Base-by-base conservation (phyloP, 2,329 filamentous ascomycete genomes). In the Whalleya microplaca region DNA sequence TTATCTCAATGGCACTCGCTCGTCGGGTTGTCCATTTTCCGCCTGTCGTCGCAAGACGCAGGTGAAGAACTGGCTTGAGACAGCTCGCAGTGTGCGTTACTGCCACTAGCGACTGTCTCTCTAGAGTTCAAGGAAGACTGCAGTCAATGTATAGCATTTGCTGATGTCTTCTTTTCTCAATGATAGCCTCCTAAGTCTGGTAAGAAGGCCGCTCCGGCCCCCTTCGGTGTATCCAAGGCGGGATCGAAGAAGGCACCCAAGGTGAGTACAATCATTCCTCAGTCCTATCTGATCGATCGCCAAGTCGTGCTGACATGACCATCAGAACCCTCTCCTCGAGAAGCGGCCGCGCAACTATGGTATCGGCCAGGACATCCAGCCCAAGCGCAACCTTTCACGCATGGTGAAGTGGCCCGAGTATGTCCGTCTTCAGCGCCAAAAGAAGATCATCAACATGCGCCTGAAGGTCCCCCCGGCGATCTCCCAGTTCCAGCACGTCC, bases 371-470 rank as follows among this genome's bases (percentile, higher is more conserved):
- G 94, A 97, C 82, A 92, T 98, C 81, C 95, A 98, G 84, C 93
- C 94, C 73, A 87, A 86, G 77, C 91, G 93, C 77, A 98, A 99
- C 85, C 86, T 96, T 64, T 92, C 90, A 72, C 92, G 92, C 79
- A 97, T 99, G 92, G 93, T 99, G 75, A 96, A 95, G 86, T 99
- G 95, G 95, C 95, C 95, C 78, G 92, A 96, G 84, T 98, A 98
- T 82, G 90, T 99, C 80, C 94, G 93, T 73, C 93, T 98, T 66
- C 95, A 99, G 83, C 92, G 93, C 83, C 85, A 89, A 80, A 84
- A 84, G 79, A 89, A 98, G 91, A 96, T 98, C 82, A 88, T 99
- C 80, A 92, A 94, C 86, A 85, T 99, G 81, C 94, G 95, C 75
- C 85, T 99, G 75, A 99, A 99, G 90, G 95, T 99, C 64, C 95